phyloP scores from a whole-genome alignment of 495 filamentous ascomycete species.

The Neurospora tetraspora region DNA sequence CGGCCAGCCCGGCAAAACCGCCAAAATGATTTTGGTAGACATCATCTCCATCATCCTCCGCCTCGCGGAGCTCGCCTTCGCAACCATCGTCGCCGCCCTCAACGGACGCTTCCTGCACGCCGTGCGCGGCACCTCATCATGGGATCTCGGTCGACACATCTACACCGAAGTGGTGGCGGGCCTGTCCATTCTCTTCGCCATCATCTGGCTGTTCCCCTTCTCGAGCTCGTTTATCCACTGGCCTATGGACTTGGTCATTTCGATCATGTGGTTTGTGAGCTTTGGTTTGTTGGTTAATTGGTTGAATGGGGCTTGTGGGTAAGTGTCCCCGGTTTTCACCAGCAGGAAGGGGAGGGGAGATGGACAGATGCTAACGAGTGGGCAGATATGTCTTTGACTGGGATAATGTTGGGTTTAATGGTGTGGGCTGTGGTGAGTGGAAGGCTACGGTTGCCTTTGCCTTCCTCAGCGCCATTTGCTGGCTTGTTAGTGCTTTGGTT shows the following conservation, averaged over 20 bases:
- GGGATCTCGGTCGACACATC: slow-evolving; percentile 34
- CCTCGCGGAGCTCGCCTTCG: slow-evolving; percentile 37
- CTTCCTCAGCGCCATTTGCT: slow-evolving; percentile 57
- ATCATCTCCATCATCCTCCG: slow-evolving; percentile 35
- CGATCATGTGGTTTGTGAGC: slow-evolving; percentile 52
- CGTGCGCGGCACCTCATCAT: slow-evolving; percentile 18
- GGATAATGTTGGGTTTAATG: slow-evolving; percentile 79
- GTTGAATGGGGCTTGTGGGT: slow-evolving; percentile 41
- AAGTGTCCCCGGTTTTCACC: slow-evolving; percentile 37
- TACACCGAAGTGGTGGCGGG: slow-evolving; percentile 40
- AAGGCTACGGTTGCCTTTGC: slow-evolving; percentile 58
- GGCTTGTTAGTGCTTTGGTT: slow-evolving; percentile 51
- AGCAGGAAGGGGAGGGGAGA: neutral
- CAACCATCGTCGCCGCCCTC: slow-evolving; percentile 36
- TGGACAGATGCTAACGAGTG: neutral
- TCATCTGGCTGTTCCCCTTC: slow-evolving; percentile 41
- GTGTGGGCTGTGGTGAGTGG: slow-evolving; percentile 55
- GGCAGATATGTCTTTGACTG: slow-evolving; percentile 77
- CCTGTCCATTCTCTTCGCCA: slow-evolving; percentile 34
- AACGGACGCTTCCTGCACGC: slow-evolving; percentile 35
- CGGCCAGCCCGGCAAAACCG: too few species aligned
- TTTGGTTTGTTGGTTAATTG: slow-evolving; percentile 55
- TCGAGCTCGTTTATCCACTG: slow-evolving; percentile 34
- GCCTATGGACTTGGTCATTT: slow-evolving; percentile 48
- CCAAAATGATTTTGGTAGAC: slow-evolving; percentile 32